Conservation (phyloP, 208 protist genomes). For the Crithidia acanthocephali region DNA sequence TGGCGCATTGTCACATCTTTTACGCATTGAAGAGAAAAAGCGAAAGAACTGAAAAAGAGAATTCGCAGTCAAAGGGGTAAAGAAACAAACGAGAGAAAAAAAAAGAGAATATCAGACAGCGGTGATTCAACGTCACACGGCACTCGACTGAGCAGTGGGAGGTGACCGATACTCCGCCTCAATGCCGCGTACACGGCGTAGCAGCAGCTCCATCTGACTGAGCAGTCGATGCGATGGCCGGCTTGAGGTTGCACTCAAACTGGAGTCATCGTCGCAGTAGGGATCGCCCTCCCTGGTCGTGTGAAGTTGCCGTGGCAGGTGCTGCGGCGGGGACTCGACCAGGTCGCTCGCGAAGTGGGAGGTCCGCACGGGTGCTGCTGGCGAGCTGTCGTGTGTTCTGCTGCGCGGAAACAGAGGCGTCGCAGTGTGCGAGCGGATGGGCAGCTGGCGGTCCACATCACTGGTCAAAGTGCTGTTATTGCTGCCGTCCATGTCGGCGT, state of each 20-base stretch:
- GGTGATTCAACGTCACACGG: neutral
- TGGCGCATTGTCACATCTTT: too few relatives aligned
- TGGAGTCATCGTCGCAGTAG: neutral
- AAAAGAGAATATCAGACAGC: neutral
- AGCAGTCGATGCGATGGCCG: constrained; percentile 10
- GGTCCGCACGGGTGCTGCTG: neutral
- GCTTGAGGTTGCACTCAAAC: neutral
- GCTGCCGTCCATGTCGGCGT: neutral
- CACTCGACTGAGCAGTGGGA: neutral
- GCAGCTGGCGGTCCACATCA: neutral
- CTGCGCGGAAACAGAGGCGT: constrained; percentile 18
- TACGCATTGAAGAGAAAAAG: too few relatives aligned
- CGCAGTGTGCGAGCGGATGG: constrained; percentile 18
- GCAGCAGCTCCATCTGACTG: constrained; percentile 32
- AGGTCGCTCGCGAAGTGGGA: neutral
- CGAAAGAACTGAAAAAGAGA: neutral
- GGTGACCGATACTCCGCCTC: constrained; percentile 17
- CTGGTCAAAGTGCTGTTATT: neutral
- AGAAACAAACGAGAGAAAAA: neutral
- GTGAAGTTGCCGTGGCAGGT: neutral
- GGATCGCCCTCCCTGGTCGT: neutral
- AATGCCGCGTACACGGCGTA: constrained; percentile 21
- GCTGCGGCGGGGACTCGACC: constrained; percentile 16
- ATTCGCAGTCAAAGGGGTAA: neutral
- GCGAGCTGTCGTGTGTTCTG: neutral